Conservation (phyloP, 140 eudicot genomes). For the Senecio squalidus region DNA sequence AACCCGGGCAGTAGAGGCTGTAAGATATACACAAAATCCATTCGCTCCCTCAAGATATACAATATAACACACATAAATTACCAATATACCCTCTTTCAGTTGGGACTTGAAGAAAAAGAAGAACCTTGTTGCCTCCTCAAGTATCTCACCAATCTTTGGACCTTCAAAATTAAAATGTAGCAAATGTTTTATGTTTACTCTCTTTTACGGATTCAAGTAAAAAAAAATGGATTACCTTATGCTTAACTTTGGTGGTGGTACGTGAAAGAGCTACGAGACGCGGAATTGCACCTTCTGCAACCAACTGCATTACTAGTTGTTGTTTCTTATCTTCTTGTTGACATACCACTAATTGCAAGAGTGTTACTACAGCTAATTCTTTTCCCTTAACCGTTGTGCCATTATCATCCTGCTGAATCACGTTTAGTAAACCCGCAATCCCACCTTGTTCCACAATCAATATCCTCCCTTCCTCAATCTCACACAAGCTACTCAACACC, state of each 20-base stretch:
- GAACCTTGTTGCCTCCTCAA: neutral
- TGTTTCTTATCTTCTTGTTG: neutral
- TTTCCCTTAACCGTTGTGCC: constrained; percentile 42
- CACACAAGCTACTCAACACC: constrained; percentile 34
- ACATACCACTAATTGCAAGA: constrained; percentile 26
- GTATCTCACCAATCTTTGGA: neutral
- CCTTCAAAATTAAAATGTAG: neutral
- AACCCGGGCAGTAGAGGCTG: too few species aligned
- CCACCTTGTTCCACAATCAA: constrained; percentile 76
- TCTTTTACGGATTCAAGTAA: too few species aligned
- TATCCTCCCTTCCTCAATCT: constrained; percentile 54
- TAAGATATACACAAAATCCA: constrained; percentile 66
- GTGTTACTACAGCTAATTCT: constrained; percentile 68
- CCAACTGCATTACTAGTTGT: neutral
- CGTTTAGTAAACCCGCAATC: constrained; percentile 65
- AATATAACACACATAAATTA: too few species aligned
- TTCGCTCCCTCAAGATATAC: neutral
- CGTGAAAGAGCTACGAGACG: neutral
- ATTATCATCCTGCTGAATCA: constrained; percentile 45
- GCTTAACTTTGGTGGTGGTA: neutral
- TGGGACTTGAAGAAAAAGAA: neutral
- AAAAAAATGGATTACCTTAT: neutral
- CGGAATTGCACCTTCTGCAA: neutral
- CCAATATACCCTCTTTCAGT: neutral
- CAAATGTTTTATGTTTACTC: too few species aligned